These are phyloP conservation scores for Selaginella tamariscina DNA, from an alignment of 75 land plant genomes.

Conservation along the genomic window DNA sequence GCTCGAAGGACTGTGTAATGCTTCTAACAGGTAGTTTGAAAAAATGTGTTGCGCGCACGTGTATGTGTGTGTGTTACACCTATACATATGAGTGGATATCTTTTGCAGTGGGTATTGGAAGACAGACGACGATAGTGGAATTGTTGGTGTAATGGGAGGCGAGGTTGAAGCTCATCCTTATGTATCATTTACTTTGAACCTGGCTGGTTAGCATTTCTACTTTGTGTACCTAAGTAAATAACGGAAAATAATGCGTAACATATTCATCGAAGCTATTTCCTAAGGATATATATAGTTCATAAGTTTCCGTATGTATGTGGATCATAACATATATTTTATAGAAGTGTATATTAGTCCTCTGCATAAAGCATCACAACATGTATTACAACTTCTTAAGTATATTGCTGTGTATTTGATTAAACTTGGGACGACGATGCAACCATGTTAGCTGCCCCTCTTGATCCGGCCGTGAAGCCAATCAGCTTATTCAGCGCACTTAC, in stretches of 20 bases:
- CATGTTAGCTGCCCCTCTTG: not conserved
- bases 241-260: too few species aligned
- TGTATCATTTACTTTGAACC: slow-evolving; percentile 77
- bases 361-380: too few species aligned
- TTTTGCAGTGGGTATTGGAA: slow-evolving; percentile 74
- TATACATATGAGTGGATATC: not conserved
- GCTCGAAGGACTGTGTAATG: slow-evolving; percentile 51
- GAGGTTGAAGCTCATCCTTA: slow-evolving; percentile 79
- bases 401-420: too few species aligned
- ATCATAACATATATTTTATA: too few species aligned
- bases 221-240: too few species aligned
- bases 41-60: not conserved
- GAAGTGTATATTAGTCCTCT: too few species aligned
- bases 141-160: slow-evolving; percentile 48
- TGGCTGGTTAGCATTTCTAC: too few species aligned
- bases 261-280: too few species aligned
- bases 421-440: too few species aligned
- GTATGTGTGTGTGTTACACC: not conserved
- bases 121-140: slow-evolving; percentile 62
- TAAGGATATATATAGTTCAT: too few species aligned
- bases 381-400: too few species aligned
- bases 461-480: slow-evolving; percentile 28
- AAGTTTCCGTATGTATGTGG: too few species aligned
- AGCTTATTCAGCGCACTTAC: slow-evolving; percentile 70
- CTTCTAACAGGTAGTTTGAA: slow-evolving; percentile 41